Conservation (phyloP, 2,329 filamentous ascomycete genomes). For the Pseudodiploospora longispora region DNA sequence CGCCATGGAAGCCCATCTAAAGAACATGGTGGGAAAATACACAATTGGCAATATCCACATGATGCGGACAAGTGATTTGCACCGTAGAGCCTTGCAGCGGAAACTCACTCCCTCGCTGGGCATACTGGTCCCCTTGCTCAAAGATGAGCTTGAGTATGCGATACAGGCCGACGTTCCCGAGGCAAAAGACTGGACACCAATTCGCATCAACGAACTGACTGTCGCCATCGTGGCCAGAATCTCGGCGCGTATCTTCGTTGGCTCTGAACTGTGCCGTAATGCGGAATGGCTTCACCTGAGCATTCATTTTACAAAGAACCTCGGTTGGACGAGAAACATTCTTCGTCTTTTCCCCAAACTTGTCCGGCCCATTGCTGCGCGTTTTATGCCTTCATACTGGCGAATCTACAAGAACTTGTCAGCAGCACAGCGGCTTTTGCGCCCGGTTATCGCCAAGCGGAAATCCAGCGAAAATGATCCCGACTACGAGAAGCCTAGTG, state of each 20-base stretch:
- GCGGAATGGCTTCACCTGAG: slow-evolving; percentile 19
- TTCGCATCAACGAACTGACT: slow-evolving; percentile 43
- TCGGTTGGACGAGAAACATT: slow-evolving; percentile 5
- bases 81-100: slow-evolving; percentile 23
- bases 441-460: background rate
- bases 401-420: background rate
- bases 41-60: slow-evolving; percentile 43
- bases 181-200: slow-evolving; percentile 45
- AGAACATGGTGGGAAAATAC: slow-evolving; percentile 29
- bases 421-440: background rate
- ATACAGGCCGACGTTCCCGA: slow-evolving; percentile 38
- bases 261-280: slow-evolving; percentile 18
- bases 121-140: slow-evolving; percentile 36
- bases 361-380: slow-evolving; percentile 4
- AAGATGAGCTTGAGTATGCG: slow-evolving; percentile 37
- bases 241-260: slow-evolving; percentile 22
- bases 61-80: slow-evolving; percentile 34
- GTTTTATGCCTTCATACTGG: slow-evolving; percentile 2
- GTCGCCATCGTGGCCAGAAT: slow-evolving; percentile 18
- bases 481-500: slow-evolving; percentile 28
- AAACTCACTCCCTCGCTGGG: slow-evolving; percentile 18
- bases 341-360: slow-evolving; percentile 7
- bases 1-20: slow-evolving; percentile 25
- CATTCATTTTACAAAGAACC: slow-evolving; percentile 18
- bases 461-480: slow-evolving; percentile 30